phyloP scores from a whole-genome alignment of 2,329 filamentous ascomycete species.

The Verticillium nubilum region DNA sequence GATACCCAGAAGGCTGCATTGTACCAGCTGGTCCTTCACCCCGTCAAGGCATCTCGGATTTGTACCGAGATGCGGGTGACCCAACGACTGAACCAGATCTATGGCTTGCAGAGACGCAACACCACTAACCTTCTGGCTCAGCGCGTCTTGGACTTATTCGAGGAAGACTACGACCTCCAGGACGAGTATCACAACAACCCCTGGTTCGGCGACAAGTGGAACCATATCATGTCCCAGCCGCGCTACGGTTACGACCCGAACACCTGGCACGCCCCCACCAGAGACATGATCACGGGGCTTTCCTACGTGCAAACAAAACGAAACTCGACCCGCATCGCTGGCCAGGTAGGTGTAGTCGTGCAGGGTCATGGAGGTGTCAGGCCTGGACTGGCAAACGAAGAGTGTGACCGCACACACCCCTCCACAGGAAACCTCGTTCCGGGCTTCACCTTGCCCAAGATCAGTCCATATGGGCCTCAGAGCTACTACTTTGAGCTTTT shows the following conservation, averaged over 20 bases:
- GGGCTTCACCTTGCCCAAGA: conserved; percentile 21
- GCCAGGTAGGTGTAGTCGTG: conserved; percentile 25
- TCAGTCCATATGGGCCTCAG: conserved; percentile 24
- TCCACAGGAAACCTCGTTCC: conserved; percentile 25
- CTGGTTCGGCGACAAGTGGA: conserved; percentile 48
- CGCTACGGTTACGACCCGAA: conserved; percentile 46
- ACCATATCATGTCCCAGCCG: conserved; percentile 45
- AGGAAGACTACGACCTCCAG: conserved; percentile 42
- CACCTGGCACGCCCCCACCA: conserved; percentile 51
- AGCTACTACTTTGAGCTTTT: conserved; percentile 29
- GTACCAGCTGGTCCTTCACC: conserved; percentile 57
- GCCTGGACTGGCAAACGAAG: conserved; percentile 41
- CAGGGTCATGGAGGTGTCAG: conserved; percentile 27
- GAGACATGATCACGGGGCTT: conserved; percentile 48
- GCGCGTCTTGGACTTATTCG: conserved; percentile 41
- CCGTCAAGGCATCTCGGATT: conserved; percentile 51
- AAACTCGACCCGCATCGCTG: conserved; percentile 38
- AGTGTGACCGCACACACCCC: conserved; percentile 43
- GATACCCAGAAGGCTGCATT: conserved; percentile 37
- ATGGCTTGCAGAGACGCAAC: conserved; percentile 50
- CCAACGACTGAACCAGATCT: conserved; percentile 44
- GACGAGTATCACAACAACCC: conserved; percentile 44
- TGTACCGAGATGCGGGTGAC: conserved; percentile 43
- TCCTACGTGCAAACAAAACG: conserved; percentile 46
- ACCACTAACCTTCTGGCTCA: conserved; percentile 44